These are phyloP conservation scores for Xylariaceae sp. DNA, from an alignment of 2,329 filamentous ascomycete genomes.

Conservation along the genomic window DNA sequence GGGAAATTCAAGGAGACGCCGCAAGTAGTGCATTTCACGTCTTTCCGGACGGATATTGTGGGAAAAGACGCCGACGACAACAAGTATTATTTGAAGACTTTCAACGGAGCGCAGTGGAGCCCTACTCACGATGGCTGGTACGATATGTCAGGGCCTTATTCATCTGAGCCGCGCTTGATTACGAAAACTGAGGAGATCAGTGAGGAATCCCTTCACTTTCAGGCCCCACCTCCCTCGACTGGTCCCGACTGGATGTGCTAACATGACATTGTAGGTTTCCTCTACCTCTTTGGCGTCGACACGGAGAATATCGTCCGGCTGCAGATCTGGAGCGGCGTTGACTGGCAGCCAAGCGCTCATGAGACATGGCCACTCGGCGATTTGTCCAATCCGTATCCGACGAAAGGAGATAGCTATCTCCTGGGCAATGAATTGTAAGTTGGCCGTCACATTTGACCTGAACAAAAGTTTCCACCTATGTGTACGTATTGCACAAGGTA, in stretches of 20 bases:
- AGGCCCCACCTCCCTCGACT: not conserved
- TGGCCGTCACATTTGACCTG: not conserved
- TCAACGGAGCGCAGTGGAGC: slow-evolving; percentile 18
- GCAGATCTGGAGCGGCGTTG: slow-evolving; percentile 21
- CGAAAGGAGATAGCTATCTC: not conserved
- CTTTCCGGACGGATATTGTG: slow-evolving; percentile 18
- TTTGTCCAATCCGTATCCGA: slow-evolving; percentile 10
- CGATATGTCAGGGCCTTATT: slow-evolving; percentile 16
- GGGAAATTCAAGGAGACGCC: slow-evolving; percentile 21
- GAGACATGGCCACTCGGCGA: slow-evolving; percentile 20
- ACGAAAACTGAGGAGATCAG: slow-evolving; percentile 10
- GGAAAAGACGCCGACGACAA: slow-evolving; percentile 13
- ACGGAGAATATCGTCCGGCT: slow-evolving; percentile 5
- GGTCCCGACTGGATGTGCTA: not conserved
- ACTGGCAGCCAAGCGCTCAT: slow-evolving; percentile 17
- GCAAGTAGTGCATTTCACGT: slow-evolving; percentile 17
- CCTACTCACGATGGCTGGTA: slow-evolving; percentile 15
- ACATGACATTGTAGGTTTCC: slow-evolving; percentile 11
- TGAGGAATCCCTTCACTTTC: slow-evolving; percentile 1
- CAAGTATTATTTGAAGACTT: slow-evolving; percentile 18
- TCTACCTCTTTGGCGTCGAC: slow-evolving; percentile 21
- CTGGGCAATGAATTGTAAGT: slow-evolving; percentile 1
- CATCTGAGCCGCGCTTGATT: slow-evolving; percentile 17
- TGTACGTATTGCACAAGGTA: not conserved
- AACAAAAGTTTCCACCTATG: not conserved